Evolutionary conservation across 768 basidiomycete species (phyloP), one percentile per base, ranked within the genome.

Genomic region (Candolleomyces eurysporus): DNA sequence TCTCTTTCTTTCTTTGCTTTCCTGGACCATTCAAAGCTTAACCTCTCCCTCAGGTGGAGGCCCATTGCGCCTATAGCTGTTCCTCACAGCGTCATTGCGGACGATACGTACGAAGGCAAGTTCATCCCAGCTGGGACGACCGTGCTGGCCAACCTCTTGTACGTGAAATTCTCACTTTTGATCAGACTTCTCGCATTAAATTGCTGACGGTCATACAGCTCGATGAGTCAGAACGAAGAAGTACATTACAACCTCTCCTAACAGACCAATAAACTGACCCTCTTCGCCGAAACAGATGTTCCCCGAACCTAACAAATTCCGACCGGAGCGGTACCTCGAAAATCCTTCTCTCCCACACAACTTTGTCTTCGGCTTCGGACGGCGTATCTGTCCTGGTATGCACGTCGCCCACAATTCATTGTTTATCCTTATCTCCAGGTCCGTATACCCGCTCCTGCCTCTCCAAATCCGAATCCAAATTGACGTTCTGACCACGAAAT

Each of bases 31-130:
- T 26, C 26, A 26, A 26, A 26, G 4, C 26, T 4, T 4, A 8
- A 11, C 11, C 3, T 21, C 1, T 21, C 6, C 8, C 16, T 8
- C 31, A 66, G 76, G 68, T 71, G 74, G 72, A 65, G 67, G 10
- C 66, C 69, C 9, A 69, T 71, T 36, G 62, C 68, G 6, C 70
- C 72, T 8, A 61, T 66, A 5, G 76, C 69, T 3, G 67, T 79
- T 5, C 72, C 78, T 0, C 79, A 80, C 60, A 67, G 71, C 30
- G 63, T 69, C 16, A 71, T 65, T 39, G 65, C 67, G 30, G 78
- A 80, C 55, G 77, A 79, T 50, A 68, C 69, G 0, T 77, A 80
- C 59, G 59, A 75, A 0, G 74, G 72, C 1, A 74, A 72, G 65
- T 67, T 71, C 49, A 75, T 80, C n/a, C 77, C 77, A 4, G 74